Evolutionary conservation across 306 rosid genomes (phyloP), one percentile per base, ranked within the genome.

Genomic region (Prunus fruticosa): DNA sequence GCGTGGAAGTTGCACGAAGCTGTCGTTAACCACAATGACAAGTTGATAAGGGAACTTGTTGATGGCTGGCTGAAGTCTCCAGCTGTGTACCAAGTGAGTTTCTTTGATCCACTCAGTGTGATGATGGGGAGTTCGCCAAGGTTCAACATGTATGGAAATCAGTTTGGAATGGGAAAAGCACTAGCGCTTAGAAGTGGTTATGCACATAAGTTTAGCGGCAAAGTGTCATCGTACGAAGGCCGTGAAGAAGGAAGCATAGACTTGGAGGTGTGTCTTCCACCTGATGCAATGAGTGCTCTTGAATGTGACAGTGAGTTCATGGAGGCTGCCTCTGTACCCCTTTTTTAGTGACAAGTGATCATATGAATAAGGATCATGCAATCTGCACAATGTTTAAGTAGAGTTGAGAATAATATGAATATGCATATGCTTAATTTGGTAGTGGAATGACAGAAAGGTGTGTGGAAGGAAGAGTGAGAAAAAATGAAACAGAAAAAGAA

Each of bases 111-210:
- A 0, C 8, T 16, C 10, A 58, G 66, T 19, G 80, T 93, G 57
- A n/a, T 83, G 78, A 78, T 91, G 80, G 75, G 85, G 15, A 88
- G 95, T 50, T 86, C 94, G 2, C 91, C 93, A 0, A 84, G 91
- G 43, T 93, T 93, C 69, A 77, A 87, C 32, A 78, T 82, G 87
- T 89, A 86, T 56, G 91, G 90, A 19, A 85, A 78, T 41, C 87
- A 90, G 25, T 90, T 93, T 62, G 98, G 96, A 63, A 85, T 91
- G 96, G 98, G 96, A 5, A 89, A 88, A 75, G 88, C 88, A 0
- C 34, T 89, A 68, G 85, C 85, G 2, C 73, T 84, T 28, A 67
- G 79, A 2, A 85, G 93, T 49, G 95, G 98, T 0, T 85, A 85
- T 52, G 89, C 83, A 0, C 49, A 82, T 70, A 91, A 91, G 46